Evolutionary conservation across 208 protist species (phyloP).

Genomic region (Entamoeba moshkovskii): DNA sequence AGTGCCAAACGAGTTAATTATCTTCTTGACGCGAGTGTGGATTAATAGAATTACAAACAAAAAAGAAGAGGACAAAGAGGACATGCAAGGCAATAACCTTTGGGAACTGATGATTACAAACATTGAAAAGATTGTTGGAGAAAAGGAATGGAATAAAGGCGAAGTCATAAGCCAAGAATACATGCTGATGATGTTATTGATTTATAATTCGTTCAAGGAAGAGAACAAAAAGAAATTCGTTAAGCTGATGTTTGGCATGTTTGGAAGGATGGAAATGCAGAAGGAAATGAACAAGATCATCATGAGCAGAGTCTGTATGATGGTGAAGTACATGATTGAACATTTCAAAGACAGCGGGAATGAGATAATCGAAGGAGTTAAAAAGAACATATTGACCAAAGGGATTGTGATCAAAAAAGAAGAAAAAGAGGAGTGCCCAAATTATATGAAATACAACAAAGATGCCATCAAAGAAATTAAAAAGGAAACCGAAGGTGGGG

Average conservation of each 20-base stretch:
- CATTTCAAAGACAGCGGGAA: not conserved
- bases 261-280: not conserved
- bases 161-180: not conserved
- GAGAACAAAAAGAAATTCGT: not conserved
- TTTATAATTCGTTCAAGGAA: not conserved
- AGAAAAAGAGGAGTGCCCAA: not conserved
- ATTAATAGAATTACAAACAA: not conserved
- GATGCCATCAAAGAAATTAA: not conserved
- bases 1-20: not conserved
- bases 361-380: not conserved
- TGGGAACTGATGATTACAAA: not conserved
- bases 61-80: not conserved
- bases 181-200: not conserved
- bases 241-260: not conserved
- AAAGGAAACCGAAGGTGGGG: not conserved
- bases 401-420: not conserved
- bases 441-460: not conserved
- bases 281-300: not conserved
- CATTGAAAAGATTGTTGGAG: not conserved
- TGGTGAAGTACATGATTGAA: not conserved
- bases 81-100: not conserved
- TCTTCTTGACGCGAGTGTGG: not conserved
- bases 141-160: not conserved
- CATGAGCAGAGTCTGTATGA: not conserved
- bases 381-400: not conserved